Evolutionary conservation across 2,329 filamentous ascomycete genomes (phyloP).

Genomic region (Pestalotiopsis sp.): DNA sequence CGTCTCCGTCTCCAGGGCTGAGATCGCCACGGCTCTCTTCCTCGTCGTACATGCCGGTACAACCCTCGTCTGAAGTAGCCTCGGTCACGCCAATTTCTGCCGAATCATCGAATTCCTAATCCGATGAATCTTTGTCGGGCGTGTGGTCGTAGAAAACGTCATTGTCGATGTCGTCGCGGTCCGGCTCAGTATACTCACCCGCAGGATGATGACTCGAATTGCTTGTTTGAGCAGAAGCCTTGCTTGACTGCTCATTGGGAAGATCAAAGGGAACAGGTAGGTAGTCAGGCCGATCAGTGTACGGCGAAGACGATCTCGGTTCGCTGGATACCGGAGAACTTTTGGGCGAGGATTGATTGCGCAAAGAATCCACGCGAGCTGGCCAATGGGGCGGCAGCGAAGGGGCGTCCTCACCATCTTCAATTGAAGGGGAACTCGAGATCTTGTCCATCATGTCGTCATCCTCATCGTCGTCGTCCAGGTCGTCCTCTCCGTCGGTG

Average conservation of each 20-base stretch:
- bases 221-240: conserved; percentile 31
- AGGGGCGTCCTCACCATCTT: conserved; percentile 85
- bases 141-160: conserved; percentile 17
- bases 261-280: conserved; percentile 26
- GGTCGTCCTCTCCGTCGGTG: conserved; percentile 71
- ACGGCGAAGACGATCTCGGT: conserved; percentile 44
- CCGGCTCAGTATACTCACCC: conserved; percentile 46
- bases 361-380: conserved; percentile 45
- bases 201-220: conserved; percentile 49
- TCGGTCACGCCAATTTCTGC: neutral
- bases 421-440: conserved; percentile 97
- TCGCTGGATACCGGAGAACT: conserved; percentile 34
- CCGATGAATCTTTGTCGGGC: conserved; percentile 18
- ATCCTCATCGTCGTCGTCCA: conserved; percentile 81
- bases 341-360: conserved; percentile 31
- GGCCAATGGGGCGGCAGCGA: conserved; percentile 43
- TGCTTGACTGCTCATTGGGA: conserved; percentile 32
- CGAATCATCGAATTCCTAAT: conserved; percentile 15
- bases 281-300: conserved; percentile 39
- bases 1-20: neutral
- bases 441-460: conserved; percentile 95
- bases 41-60: neutral
- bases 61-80: neutral
- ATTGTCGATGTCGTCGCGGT: conserved; percentile 19
- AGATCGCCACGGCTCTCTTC: neutral